Conservation (phyloP, 2,329 filamentous ascomycete species). For the Atkinsonella texensis region DNA sequence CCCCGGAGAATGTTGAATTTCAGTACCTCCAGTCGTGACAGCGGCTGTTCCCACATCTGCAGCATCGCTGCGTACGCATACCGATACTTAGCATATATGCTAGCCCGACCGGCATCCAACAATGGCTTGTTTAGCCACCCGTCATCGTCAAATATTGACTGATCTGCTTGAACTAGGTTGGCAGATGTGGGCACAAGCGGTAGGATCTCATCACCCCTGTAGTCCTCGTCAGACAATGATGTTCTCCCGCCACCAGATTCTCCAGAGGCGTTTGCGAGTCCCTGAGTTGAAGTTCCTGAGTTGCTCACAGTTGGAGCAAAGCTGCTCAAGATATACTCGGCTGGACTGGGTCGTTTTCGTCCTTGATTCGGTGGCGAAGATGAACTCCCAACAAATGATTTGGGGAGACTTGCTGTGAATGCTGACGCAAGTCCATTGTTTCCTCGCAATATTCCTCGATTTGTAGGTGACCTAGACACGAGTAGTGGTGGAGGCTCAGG, state of each 20-base stretch:
- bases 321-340: slow-evolving; percentile 45
- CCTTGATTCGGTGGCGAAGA: slow-evolving; percentile 32
- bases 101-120: slow-evolving; percentile 37
- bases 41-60: slow-evolving; percentile 51
- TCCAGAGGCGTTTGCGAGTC: slow-evolving; percentile 30
- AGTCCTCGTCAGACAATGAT: slow-evolving; percentile 43
- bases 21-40: slow-evolving; percentile 53
- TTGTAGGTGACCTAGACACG: slow-evolving; percentile 48
- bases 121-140: slow-evolving; percentile 50
- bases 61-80: slow-evolving; percentile 57
- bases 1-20: slow-evolving; percentile 55
- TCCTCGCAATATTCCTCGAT: slow-evolving; percentile 37
- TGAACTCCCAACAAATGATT: slow-evolving; percentile 27
- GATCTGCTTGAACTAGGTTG: slow-evolving; percentile 44
- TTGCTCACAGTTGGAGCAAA: slow-evolving; percentile 36
- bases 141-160: slow-evolving; percentile 56
- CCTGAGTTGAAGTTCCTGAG: slow-evolving; percentile 31
- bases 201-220: slow-evolving; percentile 31
- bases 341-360: slow-evolving; percentile 48
- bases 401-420: slow-evolving; percentile 43
- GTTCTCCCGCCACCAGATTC: slow-evolving; percentile 36
- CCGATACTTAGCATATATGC: slow-evolving; percentile 47
- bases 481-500: slow-evolving; percentile 37
- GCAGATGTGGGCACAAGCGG: slow-evolving; percentile 39
- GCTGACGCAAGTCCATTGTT: slow-evolving; percentile 45